A percentile compares a stretch with the other conserved stretches of the same genome.
Evolutionary conservation across 805 yeast species (phyloP).

Genomic region (Wickerhamomyces canadensis): DNA sequence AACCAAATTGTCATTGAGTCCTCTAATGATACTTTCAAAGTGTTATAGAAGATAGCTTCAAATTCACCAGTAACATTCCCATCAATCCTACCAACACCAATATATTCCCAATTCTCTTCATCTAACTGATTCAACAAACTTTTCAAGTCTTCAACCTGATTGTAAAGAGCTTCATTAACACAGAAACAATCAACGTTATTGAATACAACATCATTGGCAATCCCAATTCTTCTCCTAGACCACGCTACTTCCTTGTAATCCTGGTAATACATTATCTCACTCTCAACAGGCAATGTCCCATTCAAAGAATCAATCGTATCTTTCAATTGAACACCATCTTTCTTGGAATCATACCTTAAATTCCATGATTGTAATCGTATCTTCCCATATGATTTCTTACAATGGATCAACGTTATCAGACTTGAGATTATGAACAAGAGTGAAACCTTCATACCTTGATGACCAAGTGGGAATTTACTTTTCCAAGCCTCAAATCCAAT

Average conservation of each 20-base stretch:
- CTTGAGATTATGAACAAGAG: no score
- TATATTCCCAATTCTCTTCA: conserved; percentile 22
- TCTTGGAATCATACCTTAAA: conserved; percentile 14
- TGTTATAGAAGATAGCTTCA: conserved; percentile 36
- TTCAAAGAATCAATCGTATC: conserved; percentile 4
- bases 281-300: conserved; percentile 6
- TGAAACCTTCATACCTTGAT: no score
- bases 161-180: conserved; percentile 34
- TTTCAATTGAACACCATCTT: conserved; percentile 7
- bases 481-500: no score
- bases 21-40: conserved; percentile 25
- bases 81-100: conserved; percentile 43
- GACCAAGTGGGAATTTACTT: no score
- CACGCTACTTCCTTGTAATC: conserved; percentile 27
- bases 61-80: conserved; percentile 37
- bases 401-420: no score
- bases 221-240: conserved; percentile 30
- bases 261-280: conserved; percentile 17
- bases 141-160: conserved; percentile 34
- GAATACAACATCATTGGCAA: conserved; percentile 30
- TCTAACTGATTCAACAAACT: conserved; percentile 17
- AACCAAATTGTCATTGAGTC: conserved; percentile 38
- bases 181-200: conserved; percentile 28
- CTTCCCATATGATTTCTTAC: no score
- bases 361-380: conserved; percentile 13